Evolutionary conservation across 805 yeast species (phyloP).

Genomic region (Yamadazyma insecticola): DNA sequence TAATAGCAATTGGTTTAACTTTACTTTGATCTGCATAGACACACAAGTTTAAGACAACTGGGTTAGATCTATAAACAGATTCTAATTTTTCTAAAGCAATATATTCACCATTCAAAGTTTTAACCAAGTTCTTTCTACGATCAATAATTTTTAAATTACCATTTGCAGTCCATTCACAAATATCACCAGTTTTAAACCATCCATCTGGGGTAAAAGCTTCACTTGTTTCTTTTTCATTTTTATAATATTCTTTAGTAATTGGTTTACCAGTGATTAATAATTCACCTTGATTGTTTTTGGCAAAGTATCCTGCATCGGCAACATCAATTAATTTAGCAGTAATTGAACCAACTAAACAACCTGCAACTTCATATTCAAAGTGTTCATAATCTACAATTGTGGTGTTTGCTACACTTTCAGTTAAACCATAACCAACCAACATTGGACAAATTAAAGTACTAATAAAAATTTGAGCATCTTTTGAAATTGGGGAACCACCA

Average conservation of each 20-base stretch:
- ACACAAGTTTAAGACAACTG: constrained; percentile 74
- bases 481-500: constrained; percentile 90
- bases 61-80: constrained; percentile 81
- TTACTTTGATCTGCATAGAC: constrained; percentile 86
- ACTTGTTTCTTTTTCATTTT: constrained; percentile 76
- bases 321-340: constrained; percentile 90
- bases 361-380: constrained; percentile 73
- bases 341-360: constrained; percentile 76
- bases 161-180: constrained; percentile 82
- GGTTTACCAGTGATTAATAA: constrained; percentile 72
- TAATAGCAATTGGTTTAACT: constrained; percentile 89
- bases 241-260: constrained; percentile 73
- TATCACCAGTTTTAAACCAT: constrained; percentile 97
- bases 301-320: constrained; percentile 84
- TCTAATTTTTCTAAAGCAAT: constrained; percentile 95
- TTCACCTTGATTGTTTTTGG: constrained; percentile 92
- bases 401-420: constrained; percentile 92
- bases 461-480: constrained; percentile 78
- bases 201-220: constrained; percentile 74
- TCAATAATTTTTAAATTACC: constrained; percentile 86
- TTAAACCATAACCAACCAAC: constrained; percentile 93
- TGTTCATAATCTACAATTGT: constrained; percentile 60
- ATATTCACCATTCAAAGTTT: constrained; percentile 95
- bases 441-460: constrained; percentile 74
- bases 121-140: constrained; percentile 92